phyloP scores from a whole-genome alignment of 2,329 filamentous ascomycete species.

The Sclerotinia glacialis region DNA sequence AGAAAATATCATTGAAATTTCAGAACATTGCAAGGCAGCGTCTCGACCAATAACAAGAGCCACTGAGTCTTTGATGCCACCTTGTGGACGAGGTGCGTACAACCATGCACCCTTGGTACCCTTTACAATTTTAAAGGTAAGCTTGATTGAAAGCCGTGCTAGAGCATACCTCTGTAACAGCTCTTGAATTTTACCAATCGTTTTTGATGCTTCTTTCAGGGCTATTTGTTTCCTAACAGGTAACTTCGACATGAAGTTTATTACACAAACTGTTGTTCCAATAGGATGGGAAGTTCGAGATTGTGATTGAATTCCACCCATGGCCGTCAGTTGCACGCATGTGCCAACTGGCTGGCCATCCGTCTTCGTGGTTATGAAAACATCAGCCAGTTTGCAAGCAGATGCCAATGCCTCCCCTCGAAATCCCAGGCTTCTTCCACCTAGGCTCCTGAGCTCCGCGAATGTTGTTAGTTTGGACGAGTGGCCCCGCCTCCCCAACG shows the following conservation, averaged over 20 bases:
- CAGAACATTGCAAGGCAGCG: constrained; percentile 54
- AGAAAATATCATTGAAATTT: constrained; percentile 34
- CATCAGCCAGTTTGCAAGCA: constrained; percentile 56
- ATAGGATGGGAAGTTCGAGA: constrained; percentile 51
- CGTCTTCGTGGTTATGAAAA: constrained; percentile 63
- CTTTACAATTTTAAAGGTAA: constrained; percentile 59
- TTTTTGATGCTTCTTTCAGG: constrained; percentile 56
- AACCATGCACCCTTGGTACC: constrained; percentile 53
- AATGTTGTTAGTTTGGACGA: constrained; percentile 72
- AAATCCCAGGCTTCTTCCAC: constrained; percentile 66
- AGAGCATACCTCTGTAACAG: constrained; percentile 64
- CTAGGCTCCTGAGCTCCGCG: constrained; percentile 57
- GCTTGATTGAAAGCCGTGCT: constrained; percentile 59
- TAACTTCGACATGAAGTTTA: constrained; percentile 56
- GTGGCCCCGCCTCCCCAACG: constrained; percentile 63
- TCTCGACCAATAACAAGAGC: constrained; percentile 61
- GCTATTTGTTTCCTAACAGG: constrained; percentile 62
- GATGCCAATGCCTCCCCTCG: constrained; percentile 71
- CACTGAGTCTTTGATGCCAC: constrained; percentile 55
- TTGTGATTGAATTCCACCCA: constrained; percentile 42
- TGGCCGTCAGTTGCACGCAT: constrained; percentile 45
- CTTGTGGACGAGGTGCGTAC: constrained; percentile 56
- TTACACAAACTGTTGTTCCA: constrained; percentile 66
- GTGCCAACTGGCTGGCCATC: constrained; percentile 58
- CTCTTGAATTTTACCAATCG: constrained; percentile 55